Percentiles rank a stretch among this genome's conserved stretches.
These are phyloP conservation scores for Phyllosticta citriasiana DNA, from an alignment of 2,329 filamentous ascomycete species.

Conservation along the genomic window DNA sequence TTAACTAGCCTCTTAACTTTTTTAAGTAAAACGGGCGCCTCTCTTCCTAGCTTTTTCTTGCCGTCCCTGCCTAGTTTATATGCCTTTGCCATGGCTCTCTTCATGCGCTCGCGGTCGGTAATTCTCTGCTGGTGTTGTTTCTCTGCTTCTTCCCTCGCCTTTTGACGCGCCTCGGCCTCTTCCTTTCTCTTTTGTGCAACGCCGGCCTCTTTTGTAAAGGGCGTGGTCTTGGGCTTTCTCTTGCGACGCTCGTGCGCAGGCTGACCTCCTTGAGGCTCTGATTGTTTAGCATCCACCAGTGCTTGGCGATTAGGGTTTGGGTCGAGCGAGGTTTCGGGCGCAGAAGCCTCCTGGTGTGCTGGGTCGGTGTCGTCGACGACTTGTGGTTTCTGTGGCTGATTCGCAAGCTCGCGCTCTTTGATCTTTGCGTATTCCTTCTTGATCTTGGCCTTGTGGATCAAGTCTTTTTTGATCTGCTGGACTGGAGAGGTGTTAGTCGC, in stretches of 20 bases:
- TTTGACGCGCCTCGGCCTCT: conserved; percentile 52
- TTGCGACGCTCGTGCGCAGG: conserved; percentile 14
- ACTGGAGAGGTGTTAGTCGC: conserved; percentile 39
- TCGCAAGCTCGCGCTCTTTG: conserved; percentile 43
- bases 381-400: conserved; percentile 24
- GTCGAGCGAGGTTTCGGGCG: conserved; percentile 33
- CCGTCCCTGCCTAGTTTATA: conserved; percentile 54
- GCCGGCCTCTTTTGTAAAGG: conserved; percentile 35
- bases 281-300: conserved; percentile 40
- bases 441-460: conserved; percentile 88
- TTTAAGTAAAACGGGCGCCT: conserved; percentile 67
- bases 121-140: conserved; percentile 43
- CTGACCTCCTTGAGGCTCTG: conserved; percentile 14
- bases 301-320: conserved; percentile 52
- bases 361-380: conserved; percentile 19
- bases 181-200: conserved; percentile 45
- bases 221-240: conserved; percentile 21
- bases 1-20: conserved; percentile 66
- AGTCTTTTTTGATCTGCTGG: conserved; percentile 76
- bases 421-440: conserved; percentile 89
- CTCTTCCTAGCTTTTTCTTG: conserved; percentile 68
- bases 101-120: conserved; percentile 62
- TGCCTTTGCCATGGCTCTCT: conserved; percentile 53
- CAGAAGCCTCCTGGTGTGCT: conserved; percentile 14
- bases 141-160: conserved; percentile 53